Evolutionary conservation across 257 asterid species (phyloP).

Genomic region (Solanum sejunctum): DNA sequence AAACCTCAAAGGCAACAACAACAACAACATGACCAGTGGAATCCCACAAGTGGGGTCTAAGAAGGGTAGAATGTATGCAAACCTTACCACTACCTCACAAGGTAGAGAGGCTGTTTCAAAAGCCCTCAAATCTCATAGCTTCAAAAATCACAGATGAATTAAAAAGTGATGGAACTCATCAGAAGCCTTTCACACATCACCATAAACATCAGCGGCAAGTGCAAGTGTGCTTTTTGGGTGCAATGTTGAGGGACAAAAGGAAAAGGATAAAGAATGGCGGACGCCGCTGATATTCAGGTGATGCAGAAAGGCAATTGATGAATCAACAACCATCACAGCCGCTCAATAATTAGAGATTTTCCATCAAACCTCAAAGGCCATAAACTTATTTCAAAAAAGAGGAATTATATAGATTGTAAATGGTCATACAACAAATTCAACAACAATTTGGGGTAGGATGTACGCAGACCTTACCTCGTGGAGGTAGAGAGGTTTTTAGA

Average conservation of each 20-base stretch:
- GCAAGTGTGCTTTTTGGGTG: not conserved
- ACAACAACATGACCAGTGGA: no score
- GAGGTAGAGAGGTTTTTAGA: no score
- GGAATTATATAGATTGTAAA: not conserved
- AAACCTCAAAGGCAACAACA: not conserved
- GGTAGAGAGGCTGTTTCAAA: not conserved
- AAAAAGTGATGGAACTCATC: slow-evolving; percentile 25
- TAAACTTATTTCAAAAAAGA: not conserved
- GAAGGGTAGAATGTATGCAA: no score
- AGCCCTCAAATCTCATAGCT: slow-evolving; percentile 96
- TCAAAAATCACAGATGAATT: slow-evolving; percentile 30
- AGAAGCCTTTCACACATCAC: slow-evolving; percentile 29
- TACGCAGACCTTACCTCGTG: no score
- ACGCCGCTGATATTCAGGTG: slow-evolving; percentile 21
- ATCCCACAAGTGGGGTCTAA: no score
- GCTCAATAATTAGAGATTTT: slow-evolving; percentile 11
- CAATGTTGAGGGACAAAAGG: not conserved
- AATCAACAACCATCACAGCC: slow-evolving; percentile 29
- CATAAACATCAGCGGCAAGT: slow-evolving; percentile 13
- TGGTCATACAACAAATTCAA: no score
- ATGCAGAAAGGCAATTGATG: slow-evolving; percentile 26
- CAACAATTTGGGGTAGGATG: no score
- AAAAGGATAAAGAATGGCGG: not conserved
- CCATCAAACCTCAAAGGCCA: slow-evolving; percentile 6
- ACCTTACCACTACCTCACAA: no score